Evolutionary conservation across 129 eudicot genomes (phyloP).

Genomic region (Gnaphalium uliginosum): DNA sequence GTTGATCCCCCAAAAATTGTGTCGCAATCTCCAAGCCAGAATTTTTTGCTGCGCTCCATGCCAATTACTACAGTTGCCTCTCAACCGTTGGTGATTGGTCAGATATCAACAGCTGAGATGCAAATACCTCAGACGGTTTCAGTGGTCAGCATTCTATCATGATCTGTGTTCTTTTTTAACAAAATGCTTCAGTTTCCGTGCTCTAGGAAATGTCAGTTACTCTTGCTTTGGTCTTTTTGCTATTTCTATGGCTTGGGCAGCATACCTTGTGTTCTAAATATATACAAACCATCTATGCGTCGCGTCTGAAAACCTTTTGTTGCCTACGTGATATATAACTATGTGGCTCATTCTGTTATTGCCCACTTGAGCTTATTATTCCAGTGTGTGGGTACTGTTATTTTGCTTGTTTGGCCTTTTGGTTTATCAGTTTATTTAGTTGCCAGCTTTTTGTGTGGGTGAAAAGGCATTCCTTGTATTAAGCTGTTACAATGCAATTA

Average conservation of each 20-base stretch:
- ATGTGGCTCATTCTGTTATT: slow-evolving; percentile 13
- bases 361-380: background rate
- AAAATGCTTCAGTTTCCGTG: background rate
- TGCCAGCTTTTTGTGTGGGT: background rate
- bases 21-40: slow-evolving; percentile 39
- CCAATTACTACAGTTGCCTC: slow-evolving; percentile 42
- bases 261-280: too few species aligned
- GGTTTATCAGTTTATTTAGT: background rate
- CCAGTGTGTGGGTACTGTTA: background rate
- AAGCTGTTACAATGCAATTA: background rate
- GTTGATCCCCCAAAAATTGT: slow-evolving; percentile 42
- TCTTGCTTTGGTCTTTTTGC: background rate
- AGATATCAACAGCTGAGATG: slow-evolving; percentile 43
- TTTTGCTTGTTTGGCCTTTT: background rate
- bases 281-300: background rate
- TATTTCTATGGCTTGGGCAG: background rate
- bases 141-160: slow-evolving; percentile 40
- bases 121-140: slow-evolving; percentile 56
- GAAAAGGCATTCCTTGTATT: background rate
- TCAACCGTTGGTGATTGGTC: slow-evolving; percentile 38
- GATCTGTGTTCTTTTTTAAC: background rate
- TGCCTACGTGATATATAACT: background rate
- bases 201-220: background rate
- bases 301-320: background rate
- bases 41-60: slow-evolving; percentile 44